A percentile compares a stretch with the other conserved stretches of the same genome.
phyloP scores from a whole-genome alignment of 2,329 filamentous ascomycete genomes.

The Fusarium goolgardi region DNA sequence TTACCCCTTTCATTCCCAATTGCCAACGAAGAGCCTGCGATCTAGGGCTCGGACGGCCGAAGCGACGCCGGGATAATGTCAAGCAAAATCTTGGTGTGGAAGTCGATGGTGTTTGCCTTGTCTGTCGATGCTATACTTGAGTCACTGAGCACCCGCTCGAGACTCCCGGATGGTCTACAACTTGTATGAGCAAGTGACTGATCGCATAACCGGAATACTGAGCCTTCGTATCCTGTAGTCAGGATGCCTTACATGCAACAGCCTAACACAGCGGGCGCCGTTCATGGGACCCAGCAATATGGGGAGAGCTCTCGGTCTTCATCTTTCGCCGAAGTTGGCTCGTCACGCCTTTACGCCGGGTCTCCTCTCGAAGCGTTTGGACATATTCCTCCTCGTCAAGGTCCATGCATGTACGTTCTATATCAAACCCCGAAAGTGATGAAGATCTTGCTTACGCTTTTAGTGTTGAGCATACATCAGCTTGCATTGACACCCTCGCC shows the following conservation, averaged over 20 bases:
- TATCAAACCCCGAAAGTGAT: rapidly evolving
- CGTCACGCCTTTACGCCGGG: rapidly evolving
- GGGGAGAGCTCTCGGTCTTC: rapidly evolving
- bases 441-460: rapidly evolving
- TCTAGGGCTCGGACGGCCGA: background rate
- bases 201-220: background rate
- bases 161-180: rapidly evolving
- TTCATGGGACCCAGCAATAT: rapidly evolving
- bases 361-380: background rate
- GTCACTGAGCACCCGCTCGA: rapidly evolving
- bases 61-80: too few relatives aligned
- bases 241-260: background rate
- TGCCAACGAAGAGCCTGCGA: background rate
- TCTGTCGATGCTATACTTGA: background rate
- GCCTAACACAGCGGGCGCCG: rapidly evolving
- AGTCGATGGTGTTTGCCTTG: background rate
- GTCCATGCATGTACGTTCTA: background rate
- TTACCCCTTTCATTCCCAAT: rapidly evolving
- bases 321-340: rapidly evolving
- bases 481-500: rapidly evolving
- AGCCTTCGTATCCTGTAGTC: rapidly evolving
- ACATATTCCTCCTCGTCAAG: background rate
- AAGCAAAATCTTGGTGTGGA: background rate
- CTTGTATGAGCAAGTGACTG: rapidly evolving
- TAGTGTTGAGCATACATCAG: background rate